phyloP scores from a whole-genome alignment of 2,329 filamentous ascomycete genomes.

The Alternaria alternata region DNA sequence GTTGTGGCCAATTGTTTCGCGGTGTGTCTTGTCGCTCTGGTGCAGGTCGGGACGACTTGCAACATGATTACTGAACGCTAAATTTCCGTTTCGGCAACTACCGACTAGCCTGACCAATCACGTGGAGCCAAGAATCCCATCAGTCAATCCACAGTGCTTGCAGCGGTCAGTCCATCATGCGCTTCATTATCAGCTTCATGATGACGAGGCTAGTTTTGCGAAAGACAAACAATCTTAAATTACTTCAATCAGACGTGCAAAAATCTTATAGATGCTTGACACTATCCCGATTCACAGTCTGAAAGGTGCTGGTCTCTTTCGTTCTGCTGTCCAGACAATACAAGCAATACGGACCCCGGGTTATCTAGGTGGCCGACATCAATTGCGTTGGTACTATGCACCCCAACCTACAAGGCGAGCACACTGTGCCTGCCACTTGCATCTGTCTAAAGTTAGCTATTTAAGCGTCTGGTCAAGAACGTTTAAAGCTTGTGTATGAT shows the following conservation, averaged over 20 bases:
- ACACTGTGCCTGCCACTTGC: not conserved
- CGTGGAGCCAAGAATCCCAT: not conserved
- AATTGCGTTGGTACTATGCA: not conserved
- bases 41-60: not conserved
- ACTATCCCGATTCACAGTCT: not conserved
- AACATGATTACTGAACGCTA: slow-evolving; percentile 2
- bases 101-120: not conserved
- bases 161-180: not conserved
- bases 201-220: not conserved
- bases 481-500: not conserved
- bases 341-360: not conserved
- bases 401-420: not conserved
- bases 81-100: slow-evolving; percentile 2
- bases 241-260: not conserved
- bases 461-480: not conserved
- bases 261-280: not conserved
- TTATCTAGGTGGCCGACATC: not conserved
- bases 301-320: not conserved
- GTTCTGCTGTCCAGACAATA: not conserved
- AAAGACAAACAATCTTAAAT: not conserved
- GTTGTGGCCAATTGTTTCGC: not conserved
- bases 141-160: not conserved
- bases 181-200: not conserved
- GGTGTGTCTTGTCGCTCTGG: not conserved
- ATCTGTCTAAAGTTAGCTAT: not conserved